These are phyloP conservation scores for Pestalotiopsis sp. DNA, from an alignment of 2,329 filamentous ascomycete species.

Conservation along the genomic window DNA sequence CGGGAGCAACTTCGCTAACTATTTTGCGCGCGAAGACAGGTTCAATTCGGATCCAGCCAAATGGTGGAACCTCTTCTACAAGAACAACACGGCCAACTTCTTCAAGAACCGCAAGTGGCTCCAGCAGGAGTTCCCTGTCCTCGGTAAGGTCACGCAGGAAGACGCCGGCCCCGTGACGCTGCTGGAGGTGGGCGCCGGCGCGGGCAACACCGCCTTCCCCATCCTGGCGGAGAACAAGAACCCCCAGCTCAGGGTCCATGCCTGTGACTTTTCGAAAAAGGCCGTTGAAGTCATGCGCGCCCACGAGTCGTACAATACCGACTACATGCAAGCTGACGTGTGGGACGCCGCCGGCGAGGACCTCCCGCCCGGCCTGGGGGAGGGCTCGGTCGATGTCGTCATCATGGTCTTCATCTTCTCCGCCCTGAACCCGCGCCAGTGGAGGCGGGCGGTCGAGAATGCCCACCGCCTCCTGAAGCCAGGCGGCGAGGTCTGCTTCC, in stretches of 20 bases:
- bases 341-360: conserved; percentile 83
- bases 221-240: conserved; percentile 86
- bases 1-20: conserved; percentile 13
- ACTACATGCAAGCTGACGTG: conserved; percentile 82
- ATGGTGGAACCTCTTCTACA: conserved; percentile 99
- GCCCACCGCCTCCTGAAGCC: conserved; percentile 83
- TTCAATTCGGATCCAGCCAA: conserved; percentile 91
- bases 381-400: conserved; percentile 86
- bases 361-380: conserved; percentile 75
- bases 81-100: conserved; percentile 96
- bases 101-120: conserved; percentile 99
- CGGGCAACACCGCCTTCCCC: conserved; percentile 95
- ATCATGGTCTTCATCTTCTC: conserved; percentile 98
- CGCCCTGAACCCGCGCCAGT: conserved; percentile 82
- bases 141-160: conserved; percentile 73
- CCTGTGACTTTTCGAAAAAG: conserved; percentile 94
- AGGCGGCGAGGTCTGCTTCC: conserved; percentile 90
- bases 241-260: conserved; percentile 78
- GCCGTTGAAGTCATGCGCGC: conserved; percentile 90
- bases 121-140: conserved; percentile 89
- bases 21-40: conserved; percentile 61
- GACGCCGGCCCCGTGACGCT: conserved; percentile 72
- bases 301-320: conserved; percentile 74
- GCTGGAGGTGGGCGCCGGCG: conserved; percentile 91
- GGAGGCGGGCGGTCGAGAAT: conserved; percentile 80